Conservation (phyloP, 139 green algal genomes). For the Chlorella sp. region DNA sequence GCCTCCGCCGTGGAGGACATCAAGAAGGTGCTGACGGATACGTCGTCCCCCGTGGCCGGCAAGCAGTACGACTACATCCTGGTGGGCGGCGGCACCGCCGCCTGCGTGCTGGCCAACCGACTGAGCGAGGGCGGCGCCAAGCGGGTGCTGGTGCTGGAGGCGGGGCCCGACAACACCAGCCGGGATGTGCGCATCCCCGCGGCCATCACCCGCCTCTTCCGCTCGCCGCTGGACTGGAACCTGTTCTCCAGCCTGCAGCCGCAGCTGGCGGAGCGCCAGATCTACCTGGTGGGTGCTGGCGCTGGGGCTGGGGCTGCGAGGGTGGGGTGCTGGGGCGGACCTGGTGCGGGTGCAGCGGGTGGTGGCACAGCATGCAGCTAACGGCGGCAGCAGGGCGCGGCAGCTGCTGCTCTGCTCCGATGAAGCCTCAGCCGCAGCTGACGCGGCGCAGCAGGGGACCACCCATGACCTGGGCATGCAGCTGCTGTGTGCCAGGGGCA, state of each 20-base stretch:
- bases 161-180: conserved; percentile 52
- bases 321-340: neutral
- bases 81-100: conserved; percentile 89
- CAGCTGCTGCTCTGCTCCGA: too few species aligned
- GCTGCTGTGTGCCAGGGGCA: too few species aligned
- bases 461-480: too few species aligned
- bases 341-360: too few species aligned
- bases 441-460: too few species aligned
- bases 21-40: neutral
- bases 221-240: conserved; percentile 87
- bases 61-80: conserved; percentile 91
- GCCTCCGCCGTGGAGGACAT: conserved; percentile 23
- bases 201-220: conserved; percentile 86
- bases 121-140: conserved; percentile 83
- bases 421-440: too few species aligned
- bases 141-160: conserved; percentile 87
- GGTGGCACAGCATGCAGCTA: too few species aligned
- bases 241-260: conserved; percentile 75
- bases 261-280: conserved; percentile 64
- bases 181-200: conserved; percentile 66
- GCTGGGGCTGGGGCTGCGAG: neutral
- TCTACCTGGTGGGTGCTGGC: conserved; percentile 71
- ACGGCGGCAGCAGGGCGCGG: too few species aligned
- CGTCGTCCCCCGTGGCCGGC: neutral
- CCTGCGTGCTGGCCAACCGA: conserved; percentile 91